Evolutionary conservation across 2,329 filamentous ascomycete species (phyloP), one percentile per base, ranked within the genome.

Genomic region (Emydomyces testavorans): DNA sequence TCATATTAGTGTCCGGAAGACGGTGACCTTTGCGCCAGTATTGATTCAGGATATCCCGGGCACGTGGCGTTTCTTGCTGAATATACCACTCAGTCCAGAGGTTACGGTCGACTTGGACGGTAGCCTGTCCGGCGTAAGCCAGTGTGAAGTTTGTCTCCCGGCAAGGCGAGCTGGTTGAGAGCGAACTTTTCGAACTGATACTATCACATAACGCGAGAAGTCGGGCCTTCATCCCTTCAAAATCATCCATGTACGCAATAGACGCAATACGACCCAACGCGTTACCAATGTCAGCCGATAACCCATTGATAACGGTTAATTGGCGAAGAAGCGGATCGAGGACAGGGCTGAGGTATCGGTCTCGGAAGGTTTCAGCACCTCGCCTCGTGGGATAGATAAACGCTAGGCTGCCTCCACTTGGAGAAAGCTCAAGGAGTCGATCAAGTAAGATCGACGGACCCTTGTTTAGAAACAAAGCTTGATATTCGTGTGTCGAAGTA

Each of bases 41-140:
- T 16, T 63, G 47, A 31, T 59, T 63, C 43, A 72, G 59, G 4
- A 73, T 65, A 24, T 74, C 72, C 50, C 76, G 71, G 43, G 81
- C 73, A 11, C 78, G 70, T 8, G 72, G 67, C 55, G 77, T 77
- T 58, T 82, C 79, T 57, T 82, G 79, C 57, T 79, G 76, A 38
- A 77, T 72, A 69, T 76, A 82, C 78, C 78, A 81, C 48, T 80
- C 74, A 26, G 72, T 70, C 79, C 79, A 82, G 2, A 73, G 67
- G 16, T 69, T 64, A 23, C 76, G 68, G 44, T 73, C 70, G 2
- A 80, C 62, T 1, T 64, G 55, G 13, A 76, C 70, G 46, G 70
- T 67, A 32, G 76, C 69, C 50, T 69, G 73, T 3, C 71, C 67
- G 1, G 76, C 67, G 53, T 78, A 71, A 1, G 73, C 64, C 2